Percentiles rank a stretch among this genome's conserved stretches.
Conservation (phyloP, 106 monocot genomes). For the Alisma plantagoaquatica region DNA sequence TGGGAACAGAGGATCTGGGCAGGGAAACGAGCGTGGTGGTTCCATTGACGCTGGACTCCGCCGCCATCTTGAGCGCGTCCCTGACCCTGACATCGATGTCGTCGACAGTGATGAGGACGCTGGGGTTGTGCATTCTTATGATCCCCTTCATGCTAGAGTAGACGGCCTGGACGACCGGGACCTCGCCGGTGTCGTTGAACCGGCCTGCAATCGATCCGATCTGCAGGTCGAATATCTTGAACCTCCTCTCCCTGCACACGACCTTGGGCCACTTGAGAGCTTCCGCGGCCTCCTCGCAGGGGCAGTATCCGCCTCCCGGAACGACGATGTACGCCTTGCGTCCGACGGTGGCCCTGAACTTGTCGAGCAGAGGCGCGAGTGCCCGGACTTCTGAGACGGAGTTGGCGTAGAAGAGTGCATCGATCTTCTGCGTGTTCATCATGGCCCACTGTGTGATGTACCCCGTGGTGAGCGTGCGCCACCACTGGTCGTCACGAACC, state of each 20-base stretch:
- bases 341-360: constrained; percentile 54
- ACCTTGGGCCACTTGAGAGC: constrained; percentile 72
- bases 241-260: constrained; percentile 89
- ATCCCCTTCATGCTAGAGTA: constrained; percentile 91
- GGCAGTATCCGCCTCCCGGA: constrained; percentile 71
- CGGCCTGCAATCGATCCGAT: constrained; percentile 52
- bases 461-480: constrained; percentile 74
- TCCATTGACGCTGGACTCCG: constrained; percentile 34
- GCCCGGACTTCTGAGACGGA: constrained; percentile 56
- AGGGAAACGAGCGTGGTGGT: constrained; percentile 52
- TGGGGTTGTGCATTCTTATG: constrained; percentile 78
- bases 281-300: constrained; percentile 60
- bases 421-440: constrained; percentile 93
- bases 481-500: constrained; percentile 96
- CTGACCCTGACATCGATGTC: constrained; percentile 59
- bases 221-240: constrained; percentile 92
- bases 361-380: constrained; percentile 74
- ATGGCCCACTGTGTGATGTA: constrained; percentile 96
- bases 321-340: constrained; percentile 89
- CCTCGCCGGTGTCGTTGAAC: constrained; percentile 75
- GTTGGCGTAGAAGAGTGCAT: constrained; percentile 92
- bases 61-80: constrained; percentile 75
- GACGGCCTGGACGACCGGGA: constrained; percentile 62
- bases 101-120: constrained; percentile 50
- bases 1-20: constrained; percentile 42